Percentiles rank a stretch among this genome's conserved stretches.
Conservation (phyloP, 176 grass and related monocot species). For the Leersia perrieri region DNA sequence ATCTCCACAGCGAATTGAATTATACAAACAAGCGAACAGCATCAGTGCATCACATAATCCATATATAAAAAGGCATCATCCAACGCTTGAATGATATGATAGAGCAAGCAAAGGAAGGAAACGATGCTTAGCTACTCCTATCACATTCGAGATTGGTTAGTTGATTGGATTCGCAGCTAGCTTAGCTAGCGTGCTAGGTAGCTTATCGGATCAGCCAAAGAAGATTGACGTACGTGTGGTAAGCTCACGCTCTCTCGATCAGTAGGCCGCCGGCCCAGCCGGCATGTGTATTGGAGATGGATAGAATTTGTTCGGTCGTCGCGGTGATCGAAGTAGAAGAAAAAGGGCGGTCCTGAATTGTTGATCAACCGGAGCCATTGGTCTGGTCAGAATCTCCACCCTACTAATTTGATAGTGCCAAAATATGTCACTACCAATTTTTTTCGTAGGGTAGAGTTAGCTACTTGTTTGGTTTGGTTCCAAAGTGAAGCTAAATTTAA, state of each 20-base stretch:
- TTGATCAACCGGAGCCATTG: slow-evolving; percentile 1
- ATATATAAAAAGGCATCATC: background rate
- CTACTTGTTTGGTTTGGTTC: no score
- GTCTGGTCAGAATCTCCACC: slow-evolving; percentile 36
- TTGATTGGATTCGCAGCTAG: slow-evolving; percentile 29
- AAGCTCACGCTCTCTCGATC: background rate
- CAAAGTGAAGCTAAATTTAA: no score
- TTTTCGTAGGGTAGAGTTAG: no score
- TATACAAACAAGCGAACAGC: background rate
- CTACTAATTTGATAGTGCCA: no score
- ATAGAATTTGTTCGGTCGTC: slow-evolving; percentile 26
- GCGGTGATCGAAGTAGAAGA: background rate
- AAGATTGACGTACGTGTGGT: slow-evolving; percentile 10
- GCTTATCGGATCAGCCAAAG: slow-evolving; percentile 18
- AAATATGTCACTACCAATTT: no score
- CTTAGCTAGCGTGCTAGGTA: background rate
- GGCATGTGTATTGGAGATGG: background rate
- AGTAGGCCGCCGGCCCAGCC: no score
- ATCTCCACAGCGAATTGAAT: no score
- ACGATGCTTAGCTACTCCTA: background rate
- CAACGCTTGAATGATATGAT: background rate
- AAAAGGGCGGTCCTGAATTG: slow-evolving; percentile 9
- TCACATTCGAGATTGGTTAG: background rate
- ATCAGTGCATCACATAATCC: background rate
- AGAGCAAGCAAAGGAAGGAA: background rate